These are phyloP conservation scores for Begonia peltatifolia DNA, from an alignment of 306 rosid genomes.

Conservation along the genomic window DNA sequence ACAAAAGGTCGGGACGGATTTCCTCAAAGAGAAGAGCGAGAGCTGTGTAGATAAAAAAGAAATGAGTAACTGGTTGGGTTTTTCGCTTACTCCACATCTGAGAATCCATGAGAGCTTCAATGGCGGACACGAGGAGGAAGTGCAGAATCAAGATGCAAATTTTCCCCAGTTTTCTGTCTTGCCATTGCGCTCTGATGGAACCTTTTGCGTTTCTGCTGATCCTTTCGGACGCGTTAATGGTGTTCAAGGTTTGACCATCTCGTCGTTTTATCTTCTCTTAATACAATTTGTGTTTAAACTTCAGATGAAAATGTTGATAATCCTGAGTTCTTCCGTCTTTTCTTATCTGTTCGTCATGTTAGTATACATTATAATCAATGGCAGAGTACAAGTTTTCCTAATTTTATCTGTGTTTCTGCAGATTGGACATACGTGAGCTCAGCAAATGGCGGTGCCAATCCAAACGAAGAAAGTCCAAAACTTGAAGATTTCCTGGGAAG, in stretches of 20 bases:
- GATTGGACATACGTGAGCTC: conserved; percentile 68
- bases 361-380: background rate
- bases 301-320: too few relatives aligned
- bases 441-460: conserved; percentile 11
- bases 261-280: conserved; percentile 6
- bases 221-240: conserved; percentile 13
- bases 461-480: conserved; percentile 56
- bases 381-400: background rate
- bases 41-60: background rate
- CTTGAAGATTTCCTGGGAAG: conserved; percentile 88
- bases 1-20: background rate
- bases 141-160: background rate
- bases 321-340: background rate
- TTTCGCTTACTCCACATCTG: conserved; percentile 85
- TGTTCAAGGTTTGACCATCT: conserved; percentile 9
- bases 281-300: too few relatives aligned
- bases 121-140: conserved; percentile 15
- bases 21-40: background rate
- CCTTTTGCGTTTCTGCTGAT: conserved; percentile 62
- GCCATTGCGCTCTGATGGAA: conserved; percentile 92
- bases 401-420: conserved; percentile 2
- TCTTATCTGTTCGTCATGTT: conserved; percentile 10
- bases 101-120: conserved; percentile 60
- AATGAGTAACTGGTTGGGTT: conserved; percentile 91
- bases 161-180: conserved; percentile 24